Evolutionary conservation across 768 basidiomycete genomes (phyloP), one percentile per base, ranked within the genome.

Genomic region (Butyriboletus loyo): DNA sequence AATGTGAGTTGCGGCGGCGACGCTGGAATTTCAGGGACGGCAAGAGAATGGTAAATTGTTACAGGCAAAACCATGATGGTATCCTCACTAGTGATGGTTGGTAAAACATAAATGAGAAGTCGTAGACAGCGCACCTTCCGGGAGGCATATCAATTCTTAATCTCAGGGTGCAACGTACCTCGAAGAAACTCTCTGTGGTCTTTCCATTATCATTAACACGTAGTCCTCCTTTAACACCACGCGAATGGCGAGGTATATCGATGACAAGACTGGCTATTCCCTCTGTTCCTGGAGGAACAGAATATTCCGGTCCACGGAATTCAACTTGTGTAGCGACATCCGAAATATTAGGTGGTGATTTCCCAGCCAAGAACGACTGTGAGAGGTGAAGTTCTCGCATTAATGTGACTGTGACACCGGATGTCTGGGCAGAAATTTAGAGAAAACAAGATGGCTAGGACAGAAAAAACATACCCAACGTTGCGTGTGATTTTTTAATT

Each of bases 231-330:
- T 75, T 79, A 13, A 87, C 81, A 5, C 85, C 83, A 49, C 84
- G 75, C 1, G 87, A 83, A 52, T 75, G 68, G 42, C 71, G 75
- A 5, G 90, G 90, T n/a, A 91, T 81, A 64, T 92, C 85, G 56
- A 93, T 84, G 11, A 89, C 86, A 11, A 93, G 77, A 60, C 80
- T 83, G 1, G 90, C 90, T 2, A 91, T 78, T 21, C 90, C 90
- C 62, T 92, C 90, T 3, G 76, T 77, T 17, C 87, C 87, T 1
- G 88, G 87, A 8, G 77, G 77, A 28, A 91, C 81, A 30, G 81
- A 79, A 57, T 91, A 92, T 60, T 92, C 90, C 27, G 79, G 76
- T 3, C 87, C 88, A 35, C 80, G 80, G 67, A 86, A 93, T 11
- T 85, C 78, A 17, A 91, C 83, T 11, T 79, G 82, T 3, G 81